phyloP scores from a whole-genome alignment of 345 rosid genomes.

The Populus ilicifolia region DNA sequence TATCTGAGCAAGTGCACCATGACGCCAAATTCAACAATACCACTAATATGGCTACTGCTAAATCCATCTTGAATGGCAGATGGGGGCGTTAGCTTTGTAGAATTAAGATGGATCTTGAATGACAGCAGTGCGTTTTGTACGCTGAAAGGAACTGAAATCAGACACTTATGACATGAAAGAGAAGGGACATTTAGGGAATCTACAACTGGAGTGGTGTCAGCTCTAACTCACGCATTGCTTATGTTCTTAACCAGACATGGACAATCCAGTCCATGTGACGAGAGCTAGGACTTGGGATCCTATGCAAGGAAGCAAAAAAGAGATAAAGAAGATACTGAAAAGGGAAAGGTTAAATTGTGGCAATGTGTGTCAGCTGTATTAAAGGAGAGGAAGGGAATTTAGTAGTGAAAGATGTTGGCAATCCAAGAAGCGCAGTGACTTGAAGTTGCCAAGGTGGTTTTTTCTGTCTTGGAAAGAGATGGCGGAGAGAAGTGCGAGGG shows the following conservation, averaged over 20 bases:
- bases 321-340: too few species aligned
- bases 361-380: too few species aligned
- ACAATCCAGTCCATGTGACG: too few species aligned
- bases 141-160: not conserved
- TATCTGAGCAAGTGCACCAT: slow-evolving; percentile 24
- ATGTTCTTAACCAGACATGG: not conserved
- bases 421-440: too few species aligned
- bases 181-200: not conserved
- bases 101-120: not conserved
- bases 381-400: too few species aligned
- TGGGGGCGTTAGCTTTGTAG: not conserved
- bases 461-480: too few species aligned
- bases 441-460: too few species aligned
- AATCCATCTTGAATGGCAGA: slow-evolving; percentile 1
- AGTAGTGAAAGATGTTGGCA: too few species aligned
- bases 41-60: slow-evolving; percentile 5
- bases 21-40: slow-evolving; percentile 16
- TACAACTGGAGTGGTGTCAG: not conserved
- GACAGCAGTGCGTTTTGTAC: not conserved
- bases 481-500: not conserved
- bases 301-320: too few species aligned
- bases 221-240: not conserved
- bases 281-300: too few species aligned
- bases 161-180: not conserved
- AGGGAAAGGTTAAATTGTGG: too few species aligned